Evolutionary conservation across 2,329 filamentous ascomycete genomes (phyloP), one percentile per base, ranked within the genome.

Genomic region (Tolypocladium paradoxum): DNA sequence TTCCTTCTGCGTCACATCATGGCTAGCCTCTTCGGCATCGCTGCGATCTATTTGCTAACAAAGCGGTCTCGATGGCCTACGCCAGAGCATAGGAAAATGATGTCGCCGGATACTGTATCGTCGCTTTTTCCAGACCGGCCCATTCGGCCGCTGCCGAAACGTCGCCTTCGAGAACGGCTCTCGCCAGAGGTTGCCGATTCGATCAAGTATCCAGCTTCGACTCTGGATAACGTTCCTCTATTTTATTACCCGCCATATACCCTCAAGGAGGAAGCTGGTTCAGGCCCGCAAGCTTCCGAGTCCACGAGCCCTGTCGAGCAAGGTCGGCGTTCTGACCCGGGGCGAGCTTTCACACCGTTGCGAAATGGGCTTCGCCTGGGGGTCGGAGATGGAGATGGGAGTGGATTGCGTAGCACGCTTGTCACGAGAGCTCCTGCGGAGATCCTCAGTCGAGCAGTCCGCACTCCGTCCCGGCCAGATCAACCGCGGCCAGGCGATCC

Each of bases 71-170:
- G 49, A 52, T 56, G 51, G 48, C 56, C 46, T 36, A 34, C 49
- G 53, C 54, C 65, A 79, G 76, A 71, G 67, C 65, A 68, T 68
- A 69, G 69, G 62, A 68, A 69, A 64, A 78, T 68, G 54, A 84
- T 85, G 80, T 82, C 81, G 64, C 75, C 83, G 59, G 90, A 96
- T 75, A 86, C 87, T 55, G 78, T 84, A 58, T 93, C 90, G 55
- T 83, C 87, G 55, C 77, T 89, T 64, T 95, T 88, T 67, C 90
- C 90, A 60, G 88, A 95, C 67, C 85, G 93, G 70, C 87, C 92
- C 56, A 99, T 99, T 67, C 86, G 90, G 65, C 93, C 93, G 53
- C 75, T 99, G 56, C 93, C 93, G 45, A 93, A 88, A 72, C 87
- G 90, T 64, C 86, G 88, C 58, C 79, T 99, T 52, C 88, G 91